Evolutionary conservation across 257 asterid genomes (phyloP).

Genomic region (Ajuga chamaepitys): DNA sequence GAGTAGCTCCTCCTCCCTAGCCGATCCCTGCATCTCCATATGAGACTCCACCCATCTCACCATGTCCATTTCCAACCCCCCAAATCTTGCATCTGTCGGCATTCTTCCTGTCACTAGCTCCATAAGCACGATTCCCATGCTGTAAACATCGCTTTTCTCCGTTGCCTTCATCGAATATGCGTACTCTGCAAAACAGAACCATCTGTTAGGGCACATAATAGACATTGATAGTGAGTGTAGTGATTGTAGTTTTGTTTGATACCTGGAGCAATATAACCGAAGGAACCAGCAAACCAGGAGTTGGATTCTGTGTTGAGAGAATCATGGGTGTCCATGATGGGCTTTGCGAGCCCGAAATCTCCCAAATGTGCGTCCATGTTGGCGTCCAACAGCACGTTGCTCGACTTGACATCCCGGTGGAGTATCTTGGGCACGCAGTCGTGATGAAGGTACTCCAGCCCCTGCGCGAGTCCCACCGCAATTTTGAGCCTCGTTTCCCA

Average conservation of each 20-base stretch:
- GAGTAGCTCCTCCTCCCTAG: slow-evolving; percentile 43
- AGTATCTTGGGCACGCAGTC: slow-evolving; percentile 90
- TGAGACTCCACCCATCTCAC: slow-evolving; percentile 78
- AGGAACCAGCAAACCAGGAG: slow-evolving; percentile 83
- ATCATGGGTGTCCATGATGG: slow-evolving; percentile 41
- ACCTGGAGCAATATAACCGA: slow-evolving; percentile 98
- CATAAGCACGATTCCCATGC: slow-evolving; percentile 95
- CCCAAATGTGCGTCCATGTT: slow-evolving; percentile 92
- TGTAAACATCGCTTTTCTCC: slow-evolving; percentile 86
- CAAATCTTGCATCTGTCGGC: slow-evolving; percentile 81
- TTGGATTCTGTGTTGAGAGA: slow-evolving; percentile 68
- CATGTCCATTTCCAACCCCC: slow-evolving; percentile 64
- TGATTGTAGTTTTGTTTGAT: not conserved
- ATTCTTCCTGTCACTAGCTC: slow-evolving; percentile 82
- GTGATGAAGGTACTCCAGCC: slow-evolving; percentile 88
- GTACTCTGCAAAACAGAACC: slow-evolving; percentile 45
- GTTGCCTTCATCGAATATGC: slow-evolving; percentile 81
- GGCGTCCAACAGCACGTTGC: slow-evolving; percentile 69
- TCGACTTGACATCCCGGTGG: slow-evolving; percentile 85
- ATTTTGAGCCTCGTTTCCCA: slow-evolving; percentile 75
- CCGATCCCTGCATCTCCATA: slow-evolving; percentile 40
- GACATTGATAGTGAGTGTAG: not conserved
- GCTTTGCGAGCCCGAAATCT: slow-evolving; percentile 87
- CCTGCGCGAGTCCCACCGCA: slow-evolving; percentile 84
- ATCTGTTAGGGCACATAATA: not conserved